phyloP scores from a whole-genome alignment of 192 early-diverging fungal genomes.

The Endogone sp. region DNA sequence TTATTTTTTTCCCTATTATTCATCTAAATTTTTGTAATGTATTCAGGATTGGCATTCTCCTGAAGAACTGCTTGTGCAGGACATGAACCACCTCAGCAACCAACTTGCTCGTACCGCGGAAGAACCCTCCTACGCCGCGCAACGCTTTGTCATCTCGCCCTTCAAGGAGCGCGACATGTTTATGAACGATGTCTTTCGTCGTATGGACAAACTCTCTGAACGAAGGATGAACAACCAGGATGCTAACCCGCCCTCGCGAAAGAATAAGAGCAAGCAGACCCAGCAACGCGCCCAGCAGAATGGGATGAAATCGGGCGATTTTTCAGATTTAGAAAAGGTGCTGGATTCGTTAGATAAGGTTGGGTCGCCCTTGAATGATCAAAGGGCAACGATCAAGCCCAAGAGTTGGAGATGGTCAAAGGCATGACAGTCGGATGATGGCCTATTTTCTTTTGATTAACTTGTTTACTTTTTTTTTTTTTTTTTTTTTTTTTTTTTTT shows the following conservation, averaged over 20 bases:
- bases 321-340: not conserved
- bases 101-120: conserved; percentile 36
- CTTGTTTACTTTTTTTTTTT: too few relatives aligned
- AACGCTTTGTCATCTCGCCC: conserved; percentile 38
- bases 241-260: conserved; percentile 17
- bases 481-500: too few relatives aligned
- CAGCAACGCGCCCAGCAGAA: too few relatives aligned
- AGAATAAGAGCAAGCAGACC: too few relatives aligned
- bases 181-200: conserved; percentile 37
- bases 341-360: not conserved
- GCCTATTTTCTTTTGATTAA: too few relatives aligned
- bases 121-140: conserved; percentile 28
- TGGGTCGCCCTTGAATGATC: not conserved
- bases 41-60: conserved; percentile 47
- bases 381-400: not conserved
- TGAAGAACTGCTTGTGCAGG: conserved; percentile 40
- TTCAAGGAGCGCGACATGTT: conserved; percentile 41
- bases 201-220: conserved; percentile 36
- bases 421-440: too few relatives aligned
- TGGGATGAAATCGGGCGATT: too few relatives aligned
- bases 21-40: conserved; percentile 3
- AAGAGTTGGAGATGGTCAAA: conserved; percentile 3
- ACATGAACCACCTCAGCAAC: conserved; percentile 40
- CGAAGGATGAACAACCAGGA: conserved; percentile 44
- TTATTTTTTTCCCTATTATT: not conserved